Conservation (phyloP, 2,329 filamentous ascomycete species). For the Monosporascus sp. region DNA sequence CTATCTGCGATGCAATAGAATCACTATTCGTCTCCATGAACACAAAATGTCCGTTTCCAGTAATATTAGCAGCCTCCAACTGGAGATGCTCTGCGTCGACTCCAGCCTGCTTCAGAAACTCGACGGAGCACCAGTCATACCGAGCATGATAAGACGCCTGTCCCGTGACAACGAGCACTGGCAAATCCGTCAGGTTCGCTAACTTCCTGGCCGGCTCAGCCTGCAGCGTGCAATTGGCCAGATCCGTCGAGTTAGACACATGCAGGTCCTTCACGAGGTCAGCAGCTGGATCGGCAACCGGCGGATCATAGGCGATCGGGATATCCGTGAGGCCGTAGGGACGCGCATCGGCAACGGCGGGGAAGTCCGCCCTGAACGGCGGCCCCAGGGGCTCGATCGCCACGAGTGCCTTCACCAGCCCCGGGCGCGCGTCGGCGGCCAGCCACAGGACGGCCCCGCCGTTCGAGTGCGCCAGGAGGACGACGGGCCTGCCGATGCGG, state of each 20-base stretch:
- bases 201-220: conserved; percentile 30
- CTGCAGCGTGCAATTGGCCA: conserved; percentile 30
- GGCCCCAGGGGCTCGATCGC: conserved; percentile 42
- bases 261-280: conserved; percentile 29
- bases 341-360: conserved; percentile 26
- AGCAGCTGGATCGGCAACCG: conserved; percentile 28
- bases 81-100: conserved; percentile 27
- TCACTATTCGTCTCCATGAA: conserved; percentile 45
- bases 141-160: conserved; percentile 39
- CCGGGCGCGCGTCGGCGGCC: conserved; percentile 35
- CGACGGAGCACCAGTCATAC: conserved; percentile 40
- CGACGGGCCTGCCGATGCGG: conserved; percentile 33
- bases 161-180: conserved; percentile 34
- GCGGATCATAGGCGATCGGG: conserved; percentile 42
- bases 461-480: conserved; percentile 41
- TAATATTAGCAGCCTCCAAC: conserved; percentile 33
- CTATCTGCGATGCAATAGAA: conserved; percentile 27
- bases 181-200: conserved; percentile 29
- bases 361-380: conserved; percentile 38
- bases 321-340: conserved; percentile 43
- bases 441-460: conserved; percentile 38
- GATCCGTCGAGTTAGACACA: conserved; percentile 14
- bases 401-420: conserved; percentile 36
- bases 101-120: conserved; percentile 39
- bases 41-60: conserved; percentile 43